Evolutionary conservation across 1,284 basidiomycete genomes (phyloP).

Genomic region (Pseudozyma hubeiensis): DNA sequence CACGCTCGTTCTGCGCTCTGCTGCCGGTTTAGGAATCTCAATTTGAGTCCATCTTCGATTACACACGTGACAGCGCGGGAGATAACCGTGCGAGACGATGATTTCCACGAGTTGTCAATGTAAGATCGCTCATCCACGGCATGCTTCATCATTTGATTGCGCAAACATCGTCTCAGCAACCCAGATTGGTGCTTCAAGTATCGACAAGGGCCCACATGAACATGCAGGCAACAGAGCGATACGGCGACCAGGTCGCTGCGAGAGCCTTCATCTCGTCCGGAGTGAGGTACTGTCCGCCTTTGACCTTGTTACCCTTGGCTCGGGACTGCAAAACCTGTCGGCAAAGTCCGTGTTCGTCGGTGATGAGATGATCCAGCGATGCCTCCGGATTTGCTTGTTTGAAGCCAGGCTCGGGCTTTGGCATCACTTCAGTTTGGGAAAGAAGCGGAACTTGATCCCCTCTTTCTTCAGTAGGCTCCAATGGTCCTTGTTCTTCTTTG

Average conservation of each 20-base stretch:
- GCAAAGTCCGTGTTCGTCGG: conserved; percentile 36
- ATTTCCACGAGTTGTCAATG: background rate
- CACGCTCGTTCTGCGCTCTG: conserved; percentile 23
- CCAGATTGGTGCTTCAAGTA: conserved; percentile 6
- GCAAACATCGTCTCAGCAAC: background rate
- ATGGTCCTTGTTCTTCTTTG: background rate
- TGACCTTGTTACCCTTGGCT: conserved; percentile 63
- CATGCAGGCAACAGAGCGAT: conserved; percentile 60
- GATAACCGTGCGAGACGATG: conserved; percentile 15
- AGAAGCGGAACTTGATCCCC: conserved; percentile 31
- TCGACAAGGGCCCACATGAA: conserved; percentile 64
- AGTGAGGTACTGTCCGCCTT: conserved; percentile 62
- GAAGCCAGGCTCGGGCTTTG: conserved; percentile 29
- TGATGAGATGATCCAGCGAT: conserved; percentile 32
- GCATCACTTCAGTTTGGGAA: conserved; percentile 37
- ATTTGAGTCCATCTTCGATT: conserved; percentile 1
- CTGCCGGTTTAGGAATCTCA: conserved; percentile 9
- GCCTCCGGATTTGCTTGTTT: background rate
- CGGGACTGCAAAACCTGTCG: conserved; percentile 46
- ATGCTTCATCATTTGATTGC: background rate
- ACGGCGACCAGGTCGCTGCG: conserved; percentile 59
- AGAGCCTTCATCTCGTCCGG: conserved; percentile 64
- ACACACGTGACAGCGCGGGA: conserved; percentile 21
- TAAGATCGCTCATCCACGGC: conserved; percentile 10
- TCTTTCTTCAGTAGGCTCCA: conserved; percentile 36